A percentile compares a stretch with the other conserved stretches of the same genome.
These are phyloP conservation scores for Jacaranda copaia DNA, from an alignment of 257 asterid genomes.

Conservation along the genomic window DNA sequence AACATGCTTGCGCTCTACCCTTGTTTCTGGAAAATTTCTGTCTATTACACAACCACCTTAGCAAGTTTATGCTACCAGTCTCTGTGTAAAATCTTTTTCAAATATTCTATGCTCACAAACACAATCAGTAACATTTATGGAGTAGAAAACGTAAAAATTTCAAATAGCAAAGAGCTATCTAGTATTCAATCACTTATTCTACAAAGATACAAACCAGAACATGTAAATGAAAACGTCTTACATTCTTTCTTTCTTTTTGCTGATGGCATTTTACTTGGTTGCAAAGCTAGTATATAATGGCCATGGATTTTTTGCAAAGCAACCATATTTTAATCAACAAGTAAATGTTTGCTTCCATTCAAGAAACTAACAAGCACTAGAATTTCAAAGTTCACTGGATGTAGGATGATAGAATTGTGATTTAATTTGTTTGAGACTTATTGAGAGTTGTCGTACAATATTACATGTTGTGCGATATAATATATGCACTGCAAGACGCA, in stretches of 20 bases:
- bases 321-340: not conserved
- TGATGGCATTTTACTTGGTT: slow-evolving; percentile 11
- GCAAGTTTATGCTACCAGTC: slow-evolving; percentile 18
- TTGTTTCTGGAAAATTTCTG: slow-evolving; percentile 23
- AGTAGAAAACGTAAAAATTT: not conserved
- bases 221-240: not conserved
- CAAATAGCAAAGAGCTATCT: not conserved
- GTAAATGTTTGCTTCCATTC: not conserved
- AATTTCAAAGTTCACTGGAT: not conserved
- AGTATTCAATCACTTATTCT: not conserved
- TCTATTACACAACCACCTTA: slow-evolving; percentile 21
- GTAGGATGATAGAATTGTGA: not conserved
- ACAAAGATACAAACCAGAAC: not conserved
- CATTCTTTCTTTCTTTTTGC: slow-evolving; percentile 8
- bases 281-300: not conserved
- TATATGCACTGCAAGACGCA: not conserved
- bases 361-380: not conserved
- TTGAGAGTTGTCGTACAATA: not conserved
- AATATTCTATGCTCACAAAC: not conserved
- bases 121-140: not conserved
- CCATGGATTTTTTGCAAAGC: not conserved
- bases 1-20: slow-evolving; percentile 6
- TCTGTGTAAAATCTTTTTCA: not conserved
- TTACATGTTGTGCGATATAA: not conserved
- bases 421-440: not conserved